Percentiles rank a stretch among this genome's conserved stretches.
Evolutionary conservation across 2,329 filamentous ascomycete species (phyloP).

Genomic region (Davidsoniella virescens): DNA sequence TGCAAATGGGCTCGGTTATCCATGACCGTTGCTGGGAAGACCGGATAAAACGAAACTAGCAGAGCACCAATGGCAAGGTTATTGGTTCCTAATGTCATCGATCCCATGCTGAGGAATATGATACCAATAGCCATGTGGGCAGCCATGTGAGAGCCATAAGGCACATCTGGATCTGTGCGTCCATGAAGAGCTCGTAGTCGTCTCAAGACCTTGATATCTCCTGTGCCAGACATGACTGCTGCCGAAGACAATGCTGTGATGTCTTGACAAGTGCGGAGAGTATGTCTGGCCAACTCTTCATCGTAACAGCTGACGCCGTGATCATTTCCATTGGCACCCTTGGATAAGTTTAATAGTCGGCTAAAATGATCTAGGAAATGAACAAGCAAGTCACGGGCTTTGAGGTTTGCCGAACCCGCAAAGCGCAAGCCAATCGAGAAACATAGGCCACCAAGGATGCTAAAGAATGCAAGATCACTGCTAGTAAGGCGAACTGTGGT

Average conservation of each 20-base stretch:
- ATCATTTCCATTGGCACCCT: constrained; percentile 16
- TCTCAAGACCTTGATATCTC: constrained; percentile 71
- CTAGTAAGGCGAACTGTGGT: constrained; percentile 39
- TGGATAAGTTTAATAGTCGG: constrained; percentile 49
- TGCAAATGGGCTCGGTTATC: constrained; percentile 93
- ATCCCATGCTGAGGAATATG: constrained; percentile 83
- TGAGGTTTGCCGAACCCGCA: constrained; percentile 52
- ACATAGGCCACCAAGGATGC: constrained; percentile 77
- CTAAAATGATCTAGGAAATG: constrained; percentile 78
- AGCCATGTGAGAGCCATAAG: constrained; percentile 88
- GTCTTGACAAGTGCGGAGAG: constrained; percentile 82
- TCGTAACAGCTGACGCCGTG: constrained; percentile 46
- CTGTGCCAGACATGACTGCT: constrained; percentile 90
- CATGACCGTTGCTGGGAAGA: constrained; percentile 76
- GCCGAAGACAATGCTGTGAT: constrained; percentile 66
- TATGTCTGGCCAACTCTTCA: constrained; percentile 64
- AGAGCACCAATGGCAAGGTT: constrained; percentile 75
- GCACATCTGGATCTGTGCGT: constrained; percentile 63
- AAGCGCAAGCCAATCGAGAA: constrained; percentile 62
- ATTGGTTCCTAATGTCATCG: constrained; percentile 77
- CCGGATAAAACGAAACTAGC: constrained; percentile 81
- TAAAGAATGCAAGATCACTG: constrained; percentile 79
- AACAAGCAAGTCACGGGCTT: constrained; percentile 66
- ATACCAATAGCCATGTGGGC: constrained; percentile 82
- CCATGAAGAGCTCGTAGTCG: constrained; percentile 79